Percentiles rank a stretch among this genome's conserved stretches.
phyloP scores from a whole-genome alignment of 805 yeast genomes.

The Metschnikowia baotianmanensis region DNA sequence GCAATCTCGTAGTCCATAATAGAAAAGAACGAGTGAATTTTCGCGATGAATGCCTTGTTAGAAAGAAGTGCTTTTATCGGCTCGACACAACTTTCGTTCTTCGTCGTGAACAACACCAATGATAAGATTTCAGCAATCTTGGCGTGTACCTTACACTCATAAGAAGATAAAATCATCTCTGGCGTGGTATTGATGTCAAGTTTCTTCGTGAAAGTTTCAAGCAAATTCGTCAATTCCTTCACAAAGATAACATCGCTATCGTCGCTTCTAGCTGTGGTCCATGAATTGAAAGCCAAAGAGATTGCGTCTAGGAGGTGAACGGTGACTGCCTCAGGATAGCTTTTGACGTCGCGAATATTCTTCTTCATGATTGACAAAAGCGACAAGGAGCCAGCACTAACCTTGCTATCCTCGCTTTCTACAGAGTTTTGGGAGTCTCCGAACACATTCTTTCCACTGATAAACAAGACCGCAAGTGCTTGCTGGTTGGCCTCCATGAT shows the following conservation, averaged over 20 bases:
- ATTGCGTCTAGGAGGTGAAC: conserved; percentile 70
- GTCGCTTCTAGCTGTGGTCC: conserved; percentile 63
- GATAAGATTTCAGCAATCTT: conserved; percentile 77
- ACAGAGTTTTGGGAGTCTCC: too few relatives aligned
- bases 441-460: conserved; percentile 57
- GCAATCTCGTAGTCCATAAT: conserved; percentile 47
- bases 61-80: conserved; percentile 44
- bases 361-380: conserved; percentile 55
- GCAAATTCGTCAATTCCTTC: conserved; percentile 34
- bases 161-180: conserved; percentile 31
- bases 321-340: conserved; percentile 61
- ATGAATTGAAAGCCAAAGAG: conserved; percentile 70
- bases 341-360: conserved; percentile 49
- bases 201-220: conserved; percentile 14
- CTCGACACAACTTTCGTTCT: conserved; percentile 38
- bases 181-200: conserved; percentile 5
- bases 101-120: conserved; percentile 60
- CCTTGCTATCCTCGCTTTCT: conserved; percentile 15
- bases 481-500: conserved; percentile 72
- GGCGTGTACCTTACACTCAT: conserved; percentile 57
- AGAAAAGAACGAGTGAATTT: conserved; percentile 31
- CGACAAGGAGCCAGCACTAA: conserved; percentile 28
- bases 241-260: conserved; percentile 50
- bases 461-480: conserved; percentile 68
- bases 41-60: conserved; percentile 33